Evolutionary conservation across 208 protist genomes (phyloP), one percentile per base, ranked within the genome.

Genomic region (Leishmania guyanensis): DNA sequence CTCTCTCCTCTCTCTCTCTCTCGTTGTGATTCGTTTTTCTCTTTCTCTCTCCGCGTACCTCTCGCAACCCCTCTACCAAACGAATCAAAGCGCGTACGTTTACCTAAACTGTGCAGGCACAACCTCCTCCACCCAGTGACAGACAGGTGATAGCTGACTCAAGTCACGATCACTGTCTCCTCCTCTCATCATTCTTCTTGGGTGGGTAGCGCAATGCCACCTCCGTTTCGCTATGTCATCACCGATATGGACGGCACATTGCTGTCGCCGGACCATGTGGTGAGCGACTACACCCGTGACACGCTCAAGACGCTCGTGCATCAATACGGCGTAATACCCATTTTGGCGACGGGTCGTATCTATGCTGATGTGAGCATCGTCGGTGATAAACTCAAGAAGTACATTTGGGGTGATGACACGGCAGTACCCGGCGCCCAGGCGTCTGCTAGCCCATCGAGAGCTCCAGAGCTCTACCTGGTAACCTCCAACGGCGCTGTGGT

Each of bases 191-290:
- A 70, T 79, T 43, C 29, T 46, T 39, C 48, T 64, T 79, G 14
- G 12, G 29, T 20, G n/a, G 20, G n/a, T 48, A 72, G 3, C 43
- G 29, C 39, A 83, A 85, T 85, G 78, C 17, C 56, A 0, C 20
- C 72, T 16, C 75, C 68, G 14, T 89, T 91, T 77, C 71, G 79
- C 51, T 87, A 88, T 20, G 85, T 94, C 16, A 79, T 87, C 60
- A 84, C 89, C 53, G 91, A 94, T 62, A 88, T 94, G 82, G 91
- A 94, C 78, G 89, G 91, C 48, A 94, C 91, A 56, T 65, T 92
- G 51, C 77, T 94, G 33, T 85, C 79, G 22, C 85, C 87, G 4
- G 62, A 86, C 43, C 89, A 94, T 56, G 17, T 75, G 29, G 64
- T 92, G 17, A 89, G 81, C 39, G 69, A 80, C 56, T 89, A 84